A percentile compares a stretch with the other conserved stretches of the same genome.
These are phyloP conservation scores for Suaeda aralocaspica DNA, from an alignment of 148 eudicot species.

Conservation along the genomic window DNA sequence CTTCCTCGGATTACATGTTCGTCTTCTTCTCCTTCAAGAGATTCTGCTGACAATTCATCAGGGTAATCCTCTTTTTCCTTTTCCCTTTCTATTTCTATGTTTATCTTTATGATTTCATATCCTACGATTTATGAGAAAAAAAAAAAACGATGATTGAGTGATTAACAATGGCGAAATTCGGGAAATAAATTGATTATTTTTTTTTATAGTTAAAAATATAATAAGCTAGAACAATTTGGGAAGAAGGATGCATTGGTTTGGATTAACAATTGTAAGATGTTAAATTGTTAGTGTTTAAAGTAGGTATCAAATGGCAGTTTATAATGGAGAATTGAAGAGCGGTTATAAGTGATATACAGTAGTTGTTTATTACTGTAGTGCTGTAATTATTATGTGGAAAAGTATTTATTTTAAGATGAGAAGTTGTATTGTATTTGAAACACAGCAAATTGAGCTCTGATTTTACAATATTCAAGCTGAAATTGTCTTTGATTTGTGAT, in stretches of 20 bases:
- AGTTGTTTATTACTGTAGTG: too few species aligned
- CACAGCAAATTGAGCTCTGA: too few species aligned
- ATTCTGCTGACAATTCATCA: constrained; percentile 27
- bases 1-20: constrained; percentile 18
- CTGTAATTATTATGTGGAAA: too few species aligned
- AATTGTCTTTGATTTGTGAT: background rate
- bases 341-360: too few species aligned
- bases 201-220: background rate
- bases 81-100: background rate
- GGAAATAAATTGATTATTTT: background rate
- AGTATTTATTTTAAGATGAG: too few species aligned
- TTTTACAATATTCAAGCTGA: background rate
- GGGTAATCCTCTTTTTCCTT: constrained; percentile 30
- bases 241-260: background rate
- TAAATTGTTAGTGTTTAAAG: background rate
- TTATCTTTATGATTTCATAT: background rate
- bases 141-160: background rate
- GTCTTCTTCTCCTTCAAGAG: constrained; percentile 37
- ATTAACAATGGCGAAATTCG: background rate
- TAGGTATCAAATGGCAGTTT: background rate
- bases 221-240: background rate
- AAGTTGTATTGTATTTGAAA: too few species aligned
- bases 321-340: too few species aligned
- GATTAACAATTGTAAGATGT: background rate
- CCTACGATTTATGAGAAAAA: too few species aligned